Evolutionary conservation across 179 eudicot genomes (phyloP).

Genomic region (Spinacia oleracea): DNA sequence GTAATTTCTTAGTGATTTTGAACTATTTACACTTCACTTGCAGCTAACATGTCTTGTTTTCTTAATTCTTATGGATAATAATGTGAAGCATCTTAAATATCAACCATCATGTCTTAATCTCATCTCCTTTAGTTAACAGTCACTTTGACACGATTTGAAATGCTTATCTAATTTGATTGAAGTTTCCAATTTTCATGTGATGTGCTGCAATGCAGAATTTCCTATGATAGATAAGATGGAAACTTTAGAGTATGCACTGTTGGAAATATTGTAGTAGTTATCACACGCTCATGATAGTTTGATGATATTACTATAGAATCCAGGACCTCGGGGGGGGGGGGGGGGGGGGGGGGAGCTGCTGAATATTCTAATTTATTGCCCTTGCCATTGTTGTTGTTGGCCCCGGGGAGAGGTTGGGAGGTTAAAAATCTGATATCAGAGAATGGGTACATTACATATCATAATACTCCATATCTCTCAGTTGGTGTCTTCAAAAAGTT

Average conservation of each 20-base stretch:
- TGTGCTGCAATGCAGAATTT: background rate
- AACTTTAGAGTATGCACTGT: background rate
- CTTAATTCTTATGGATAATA: background rate
- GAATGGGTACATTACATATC: no score
- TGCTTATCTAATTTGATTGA: background rate
- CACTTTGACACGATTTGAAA: background rate
- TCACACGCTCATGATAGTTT: background rate
- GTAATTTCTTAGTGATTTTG: background rate
- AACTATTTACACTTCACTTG: background rate
- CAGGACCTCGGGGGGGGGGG: no score
- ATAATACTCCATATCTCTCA: no score
- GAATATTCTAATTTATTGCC: no score
- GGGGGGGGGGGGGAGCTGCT: no score
- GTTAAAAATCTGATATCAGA: no score
- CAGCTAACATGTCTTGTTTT: background rate
- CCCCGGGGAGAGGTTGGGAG: no score
- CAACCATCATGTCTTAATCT: background rate
- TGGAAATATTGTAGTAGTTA: background rate
- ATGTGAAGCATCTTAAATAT: background rate
- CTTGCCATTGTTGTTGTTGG: background rate
- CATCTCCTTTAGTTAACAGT: no score
- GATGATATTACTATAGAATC: background rate
- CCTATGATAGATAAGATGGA: background rate
- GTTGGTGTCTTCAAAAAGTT: no score
- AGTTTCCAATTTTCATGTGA: background rate